Evolutionary conservation across 2,329 filamentous ascomycete species (phyloP), one percentile per base, ranked within the genome.

Genomic region (Colletotrichum sp.): DNA sequence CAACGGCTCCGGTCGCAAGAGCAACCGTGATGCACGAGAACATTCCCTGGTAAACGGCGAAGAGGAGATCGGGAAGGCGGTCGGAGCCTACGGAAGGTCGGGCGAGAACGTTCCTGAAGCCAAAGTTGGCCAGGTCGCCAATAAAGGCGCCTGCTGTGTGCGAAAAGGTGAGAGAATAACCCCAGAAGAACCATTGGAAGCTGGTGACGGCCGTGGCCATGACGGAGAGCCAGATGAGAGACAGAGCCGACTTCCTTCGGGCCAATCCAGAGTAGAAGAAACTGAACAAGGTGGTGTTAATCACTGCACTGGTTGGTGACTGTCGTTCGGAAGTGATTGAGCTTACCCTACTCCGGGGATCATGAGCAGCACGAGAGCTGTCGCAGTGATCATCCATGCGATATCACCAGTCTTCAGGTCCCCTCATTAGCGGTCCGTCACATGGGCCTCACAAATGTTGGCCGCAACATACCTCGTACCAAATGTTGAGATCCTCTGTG

Each of bases 131-230:
- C 30, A 98, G 87, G 80, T 96, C 90, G 74, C 95, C 95, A 77
- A 98, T 94, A 83, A 92, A 98, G 57, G 88, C 90, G 63, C 93
- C 93, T 30, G 94, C 94, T 3, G 90, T 89, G 85, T 96, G 95
- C 18, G 95, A 97, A 83, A 96, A 97, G 64, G 94, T 92, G 13
- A 97, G 86, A 6, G 94, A 96, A 83, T 95, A 97, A 55, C 95
- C 95, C 95, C 95, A 97, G 88, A 97, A 95, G 88, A 98, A 98
- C 96, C 96, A 98, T 84, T 98, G 95, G 85, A 98, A 98, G 30
- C 93, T 94, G 43, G 95, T 93, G 67, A 98, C 93, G 15, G 93
- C 95, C 2, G 93, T 92, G 24, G 95, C 92, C 94, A 98, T 98
- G 82, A 98, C 89, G 6, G 95, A 96, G 28, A 98, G 92, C 95